Base-by-base conservation (phyloP, 2,329 filamentous ascomycete species). In the Xylaria sp. region DNA sequence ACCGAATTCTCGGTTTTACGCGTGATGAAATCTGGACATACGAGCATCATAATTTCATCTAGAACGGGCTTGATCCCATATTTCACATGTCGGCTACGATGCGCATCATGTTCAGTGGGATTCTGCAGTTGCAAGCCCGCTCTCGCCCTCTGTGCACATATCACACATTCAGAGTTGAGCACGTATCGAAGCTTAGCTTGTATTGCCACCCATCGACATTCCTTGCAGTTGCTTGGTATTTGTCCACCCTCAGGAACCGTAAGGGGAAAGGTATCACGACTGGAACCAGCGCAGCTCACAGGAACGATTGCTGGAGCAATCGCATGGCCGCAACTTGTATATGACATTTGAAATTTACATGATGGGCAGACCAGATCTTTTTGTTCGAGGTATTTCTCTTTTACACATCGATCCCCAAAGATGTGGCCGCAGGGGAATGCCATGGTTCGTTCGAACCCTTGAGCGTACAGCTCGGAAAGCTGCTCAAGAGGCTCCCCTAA, bases 401-500 rank as follows among this genome's bases (percentile, higher is more conserved):
- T 50, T 9, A 75, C 34, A 52, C 75, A 76, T n/a, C 72, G 70
- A 34, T 73, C 73, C 18, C 75, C 75, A 28, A 75, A 73, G 25
- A 74, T 60, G 39, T 76, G 75, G 2, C 75, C 75, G 55, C 74
- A 76, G 13, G 74, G 70, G 2, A 76, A 70, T 4, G 67, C 61
- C 3, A 74, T 63, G 0, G 73, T 74, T 12, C 67, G 67, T 62
- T 76, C 75, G 15, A 73, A 64, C 1, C 68, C 71, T 15, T 69
- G 69, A n/a, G 45, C 64, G 23, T 67, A 58, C n/a, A 72, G 66
- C 4, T 58, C 50, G 28, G 46, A 46, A 13, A 71, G 45, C 43
- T 63, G 53, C 13, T 50, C 32, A 48, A 70, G 58, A 6, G 34
- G 48, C 52, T 63, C 58, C 5, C 46, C 50, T 12, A 60, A 46